Evolutionary conservation across 345 rosid genomes (phyloP), one percentile per base, ranked within the genome.

Genomic region (Aurinia saxatilis): DNA sequence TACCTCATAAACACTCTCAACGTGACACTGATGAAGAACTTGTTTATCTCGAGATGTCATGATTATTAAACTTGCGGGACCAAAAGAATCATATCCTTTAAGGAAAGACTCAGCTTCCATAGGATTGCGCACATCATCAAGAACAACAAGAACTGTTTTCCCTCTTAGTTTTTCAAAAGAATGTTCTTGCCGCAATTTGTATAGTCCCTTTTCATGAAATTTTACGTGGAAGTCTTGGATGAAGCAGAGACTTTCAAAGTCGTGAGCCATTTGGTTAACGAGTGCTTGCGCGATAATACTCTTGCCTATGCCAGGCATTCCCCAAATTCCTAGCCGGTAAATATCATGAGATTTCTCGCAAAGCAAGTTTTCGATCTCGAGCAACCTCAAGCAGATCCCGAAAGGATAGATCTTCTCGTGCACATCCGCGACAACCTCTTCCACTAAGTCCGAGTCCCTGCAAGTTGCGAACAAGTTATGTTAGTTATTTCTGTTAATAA

Each of bases 271-370:
- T 4, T 16, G 47, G 3, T 54, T 3, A 46, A 1, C 35, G 2
- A n/a, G 19, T 23, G 30, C 70, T 11, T 3, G 9, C 4, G 70
- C 45, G 16, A 65, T 42, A 35, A 47, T 10, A 0, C 62, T 63
- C 29, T 63, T 63, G 14, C 67, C 67, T 39, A 63, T 50, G 4
- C 67, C 67, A 50, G 39, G 58, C 67, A 50, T 63, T 13, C 67
- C 67, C 67, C 57, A 62, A 1, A 62, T 49, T 9, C 67, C 67
- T 63, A 63, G 12, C 0, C 31, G 14, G 49, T 7, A 38, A 1
- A 39, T 13, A 18, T 8, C 50, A 0, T 25, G 10, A 16, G 67
- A 39, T 27, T 50, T 29, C 50, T 39, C 39, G 41, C 13, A 39
- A 50, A 63, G n/a, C 36, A 63, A 27, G 50, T 63, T 50, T 50